Conservation (phyloP, 257 asterid species). For the Coffea canephora region DNA sequence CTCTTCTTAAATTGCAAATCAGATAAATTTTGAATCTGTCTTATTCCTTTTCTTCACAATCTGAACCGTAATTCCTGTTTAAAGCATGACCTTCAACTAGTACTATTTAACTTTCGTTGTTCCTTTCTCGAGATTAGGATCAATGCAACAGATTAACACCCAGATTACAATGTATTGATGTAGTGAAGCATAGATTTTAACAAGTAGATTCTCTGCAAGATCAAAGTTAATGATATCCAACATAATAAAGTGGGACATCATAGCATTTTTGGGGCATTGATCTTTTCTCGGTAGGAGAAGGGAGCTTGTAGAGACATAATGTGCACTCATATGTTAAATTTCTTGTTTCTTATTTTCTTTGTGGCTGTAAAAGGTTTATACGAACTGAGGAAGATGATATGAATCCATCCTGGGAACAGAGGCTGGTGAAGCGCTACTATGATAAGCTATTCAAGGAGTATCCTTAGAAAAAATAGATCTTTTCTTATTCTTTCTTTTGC, state of each 20-base stretch:
- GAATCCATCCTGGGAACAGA: conserved; percentile 91
- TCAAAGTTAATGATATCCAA: neutral
- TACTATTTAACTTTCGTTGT: neutral
- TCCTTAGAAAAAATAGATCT: conserved; percentile 41
- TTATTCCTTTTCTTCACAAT: neutral
- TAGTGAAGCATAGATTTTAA: neutral
- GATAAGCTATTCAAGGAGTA: conserved; percentile 98
- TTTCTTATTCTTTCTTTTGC: conserved; percentile 9
- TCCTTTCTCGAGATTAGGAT: neutral
- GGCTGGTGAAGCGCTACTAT: conserved; percentile 93
- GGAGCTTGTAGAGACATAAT: neutral
- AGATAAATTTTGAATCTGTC: neutral
- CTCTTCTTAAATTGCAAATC: neutral
- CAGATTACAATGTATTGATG: neutral
- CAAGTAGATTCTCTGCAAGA: neutral
- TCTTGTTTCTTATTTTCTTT: neutral
- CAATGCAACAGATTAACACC: neutral
- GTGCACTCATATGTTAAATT: neutral
- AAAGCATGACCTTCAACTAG: neutral
- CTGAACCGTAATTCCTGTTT: neutral
- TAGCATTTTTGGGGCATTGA: no score
- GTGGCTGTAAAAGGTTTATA: conserved; percentile 54
- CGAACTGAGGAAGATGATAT: conserved; percentile 90
- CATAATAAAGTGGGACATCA: neutral
- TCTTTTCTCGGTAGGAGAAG: neutral